Percentiles rank a stretch among this genome's conserved stretches.
Conservation (phyloP, 169 alveolate genomes). For the Plasmodium gonderi region DNA sequence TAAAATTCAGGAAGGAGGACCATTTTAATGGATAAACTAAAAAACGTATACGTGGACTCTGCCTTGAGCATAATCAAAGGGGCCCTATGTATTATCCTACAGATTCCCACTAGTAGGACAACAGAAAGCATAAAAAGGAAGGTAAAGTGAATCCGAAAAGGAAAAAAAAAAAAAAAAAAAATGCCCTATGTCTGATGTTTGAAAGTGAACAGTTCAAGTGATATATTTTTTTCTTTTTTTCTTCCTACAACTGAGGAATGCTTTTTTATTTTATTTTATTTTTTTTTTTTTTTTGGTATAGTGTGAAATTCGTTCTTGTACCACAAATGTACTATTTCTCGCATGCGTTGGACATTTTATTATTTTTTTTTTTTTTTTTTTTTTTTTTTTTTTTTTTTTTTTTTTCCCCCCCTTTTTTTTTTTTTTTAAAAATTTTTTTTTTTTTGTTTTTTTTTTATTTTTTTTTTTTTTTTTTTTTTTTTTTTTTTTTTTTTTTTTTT, state of each 20-base stretch:
- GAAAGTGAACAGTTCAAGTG: too few species aligned
- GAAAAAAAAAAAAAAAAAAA: not conserved
- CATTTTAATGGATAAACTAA: constrained; percentile 64
- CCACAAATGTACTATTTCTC: too few species aligned
- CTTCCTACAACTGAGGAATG: too few species aligned
- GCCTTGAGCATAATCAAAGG: constrained; percentile 88
- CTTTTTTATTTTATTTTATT: too few species aligned
- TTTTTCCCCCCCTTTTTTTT: too few species aligned
- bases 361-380: too few species aligned
- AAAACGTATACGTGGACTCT: constrained; percentile 78
- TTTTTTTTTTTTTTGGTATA: not conserved
- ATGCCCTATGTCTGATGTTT: not conserved
- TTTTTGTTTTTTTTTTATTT: constrained; percentile 3
- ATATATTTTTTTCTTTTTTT: too few species aligned
- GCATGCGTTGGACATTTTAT: too few species aligned
- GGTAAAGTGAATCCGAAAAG: not conserved
- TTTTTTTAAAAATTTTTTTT: not conserved
- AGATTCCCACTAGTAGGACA: constrained; percentile 85
- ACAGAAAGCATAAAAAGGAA: constrained; percentile 80
- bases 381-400: too few species aligned
- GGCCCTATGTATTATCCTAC: constrained; percentile 85
- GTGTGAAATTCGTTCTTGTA: constrained; percentile 57
- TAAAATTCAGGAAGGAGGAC: not conserved
- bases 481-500: constrained; percentile 18
- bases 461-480: not conserved